phyloP scores from a whole-genome alignment of 2,329 filamentous ascomycete genomes.

The Colletotrichum endophyticum region DNA sequence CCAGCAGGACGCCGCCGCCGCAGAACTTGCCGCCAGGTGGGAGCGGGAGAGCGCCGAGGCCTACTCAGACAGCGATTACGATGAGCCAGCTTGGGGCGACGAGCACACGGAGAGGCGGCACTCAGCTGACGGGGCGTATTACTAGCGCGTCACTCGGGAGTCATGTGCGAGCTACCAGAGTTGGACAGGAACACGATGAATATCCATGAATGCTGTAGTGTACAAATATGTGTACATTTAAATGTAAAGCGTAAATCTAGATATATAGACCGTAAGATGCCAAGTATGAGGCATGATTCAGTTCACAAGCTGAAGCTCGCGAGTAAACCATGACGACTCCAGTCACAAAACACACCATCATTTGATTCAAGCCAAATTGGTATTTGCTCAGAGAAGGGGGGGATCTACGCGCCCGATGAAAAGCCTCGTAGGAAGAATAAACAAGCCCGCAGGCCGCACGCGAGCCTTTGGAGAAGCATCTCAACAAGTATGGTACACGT shows the following conservation, averaged over 20 bases:
- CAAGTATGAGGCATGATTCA: background rate
- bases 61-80: background rate
- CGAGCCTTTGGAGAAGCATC: background rate
- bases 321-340: too few species aligned
- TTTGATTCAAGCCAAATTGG: conserved; percentile 14
- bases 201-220: background rate
- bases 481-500: conserved; percentile 16
- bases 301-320: background rate
- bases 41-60: background rate
- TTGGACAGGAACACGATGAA: background rate
- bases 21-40: background rate
- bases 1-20: background rate
- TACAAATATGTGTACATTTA: background rate
- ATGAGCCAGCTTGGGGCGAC: background rate
- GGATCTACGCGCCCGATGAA: conserved; percentile 1
- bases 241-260: background rate
- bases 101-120: background rate
- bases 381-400: conserved; percentile 8
- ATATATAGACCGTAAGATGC: background rate
- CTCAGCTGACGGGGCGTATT: background rate
- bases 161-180: background rate
- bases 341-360: background rate
- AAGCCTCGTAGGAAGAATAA: background rate
- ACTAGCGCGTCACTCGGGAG: background rate
- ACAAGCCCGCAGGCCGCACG: background rate